Percentiles rank a stretch among this genome's conserved stretches.
These are phyloP conservation scores for Coelastrella sp. DNA, from an alignment of 139 green algal species.

Conservation along the genomic window DNA sequence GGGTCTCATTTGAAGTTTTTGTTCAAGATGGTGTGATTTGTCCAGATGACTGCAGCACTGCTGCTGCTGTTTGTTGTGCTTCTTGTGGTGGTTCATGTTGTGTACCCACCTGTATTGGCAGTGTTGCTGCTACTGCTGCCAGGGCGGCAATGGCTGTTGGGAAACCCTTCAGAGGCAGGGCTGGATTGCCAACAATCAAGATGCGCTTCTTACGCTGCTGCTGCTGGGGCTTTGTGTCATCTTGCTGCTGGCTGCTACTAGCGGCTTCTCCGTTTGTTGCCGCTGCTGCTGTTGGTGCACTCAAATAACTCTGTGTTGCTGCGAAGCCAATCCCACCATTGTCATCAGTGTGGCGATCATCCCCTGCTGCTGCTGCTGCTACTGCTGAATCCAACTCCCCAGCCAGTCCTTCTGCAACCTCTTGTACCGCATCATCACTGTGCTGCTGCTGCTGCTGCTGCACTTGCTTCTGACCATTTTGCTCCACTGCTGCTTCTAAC, in stretches of 20 bases:
- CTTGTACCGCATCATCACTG: neutral
- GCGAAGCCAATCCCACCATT: too few relatives aligned
- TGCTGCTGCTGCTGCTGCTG: neutral
- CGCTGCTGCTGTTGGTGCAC: neutral
- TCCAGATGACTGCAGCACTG: neutral
- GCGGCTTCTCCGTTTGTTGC: neutral
- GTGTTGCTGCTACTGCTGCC: conserved; percentile 55
- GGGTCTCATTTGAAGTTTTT: too few relatives aligned
- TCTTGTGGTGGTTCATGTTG: neutral
- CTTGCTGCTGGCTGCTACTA: neutral
- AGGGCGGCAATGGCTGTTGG: conserved; percentile 65
- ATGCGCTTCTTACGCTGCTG: conserved; percentile 45
- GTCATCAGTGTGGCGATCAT: too few relatives aligned
- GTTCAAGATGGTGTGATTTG: too few relatives aligned
- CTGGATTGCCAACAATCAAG: conserved; percentile 77
- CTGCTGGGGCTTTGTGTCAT: neutral
- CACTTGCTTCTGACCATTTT: neutral
- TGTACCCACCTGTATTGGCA: conserved; percentile 59
- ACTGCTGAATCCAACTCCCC: neutral
- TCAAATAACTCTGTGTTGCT: neutral
- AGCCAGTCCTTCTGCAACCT: neutral
- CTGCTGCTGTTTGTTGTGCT: neutral
- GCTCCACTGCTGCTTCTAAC: too few relatives aligned
- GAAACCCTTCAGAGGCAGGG: conserved; percentile 76
- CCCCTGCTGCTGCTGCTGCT: neutral